A percentile compares a stretch with the other conserved stretches of the same genome.
Conservation (phyloP, 2,329 filamentous ascomycete species). For the Penicillium rolfsii region DNA sequence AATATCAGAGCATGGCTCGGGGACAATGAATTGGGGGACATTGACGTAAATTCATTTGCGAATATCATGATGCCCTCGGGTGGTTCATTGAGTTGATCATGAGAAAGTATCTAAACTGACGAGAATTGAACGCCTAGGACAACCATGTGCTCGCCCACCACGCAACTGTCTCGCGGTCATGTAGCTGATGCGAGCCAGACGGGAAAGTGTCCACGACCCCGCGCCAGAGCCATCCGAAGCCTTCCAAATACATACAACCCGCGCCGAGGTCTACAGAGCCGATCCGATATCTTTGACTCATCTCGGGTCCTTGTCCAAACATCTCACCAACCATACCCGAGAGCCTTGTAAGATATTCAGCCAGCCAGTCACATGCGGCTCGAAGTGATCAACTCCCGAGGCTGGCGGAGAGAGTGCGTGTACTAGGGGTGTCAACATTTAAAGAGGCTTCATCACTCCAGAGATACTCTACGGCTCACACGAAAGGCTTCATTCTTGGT, state of each 20-base stretch:
- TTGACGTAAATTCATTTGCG: too few relatives aligned
- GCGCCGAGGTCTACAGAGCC: neutral
- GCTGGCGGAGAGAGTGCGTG: neutral
- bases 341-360: neutral
- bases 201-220: too few relatives aligned
- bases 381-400: constrained; percentile 7
- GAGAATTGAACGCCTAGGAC: too few relatives aligned
- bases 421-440: constrained; percentile 4
- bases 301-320: neutral
- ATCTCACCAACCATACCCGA: neutral
- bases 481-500: neutral
- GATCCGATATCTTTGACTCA: neutral
- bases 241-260: neutral
- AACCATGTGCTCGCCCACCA: too few relatives aligned
- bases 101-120: too few relatives aligned
- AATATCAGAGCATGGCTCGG: too few relatives aligned
- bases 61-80: too few relatives aligned
- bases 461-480: neutral
- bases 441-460: constrained; percentile 1
- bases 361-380: constrained; percentile 9
- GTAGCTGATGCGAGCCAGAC: too few relatives aligned
- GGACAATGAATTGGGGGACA: too few relatives aligned
- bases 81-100: too few relatives aligned
- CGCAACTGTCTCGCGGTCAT: too few relatives aligned
- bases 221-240: too few relatives aligned